These are phyloP conservation scores for Triticum timopheevii DNA, from an alignment of 176 grass and related monocot genomes.

Conservation along the genomic window DNA sequence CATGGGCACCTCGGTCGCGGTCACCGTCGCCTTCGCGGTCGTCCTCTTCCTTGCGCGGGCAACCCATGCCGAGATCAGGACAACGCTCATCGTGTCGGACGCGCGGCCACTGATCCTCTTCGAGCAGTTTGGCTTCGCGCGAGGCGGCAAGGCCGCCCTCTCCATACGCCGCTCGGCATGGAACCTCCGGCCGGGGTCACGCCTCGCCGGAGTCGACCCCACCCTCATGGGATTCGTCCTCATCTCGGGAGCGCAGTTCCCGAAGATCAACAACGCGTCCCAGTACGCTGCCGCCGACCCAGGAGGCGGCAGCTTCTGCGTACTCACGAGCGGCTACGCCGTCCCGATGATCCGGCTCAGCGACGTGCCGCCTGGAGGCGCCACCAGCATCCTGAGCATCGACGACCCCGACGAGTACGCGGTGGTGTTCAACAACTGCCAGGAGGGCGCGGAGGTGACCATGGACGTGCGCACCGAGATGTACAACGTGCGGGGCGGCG, in stretches of 20 bases:
- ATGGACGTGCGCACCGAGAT: constrained; percentile 70
- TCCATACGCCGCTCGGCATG: constrained; percentile 40
- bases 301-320: constrained; percentile 34
- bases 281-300: constrained; percentile 35
- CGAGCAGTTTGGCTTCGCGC: constrained; percentile 64
- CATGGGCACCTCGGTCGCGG: constrained; percentile 40
- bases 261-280: constrained; percentile 43
- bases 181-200: constrained; percentile 17
- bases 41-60: background rate
- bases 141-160: constrained; percentile 50
- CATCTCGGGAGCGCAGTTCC: constrained; percentile 39
- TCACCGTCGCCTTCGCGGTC: background rate
- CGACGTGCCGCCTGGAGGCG: constrained; percentile 39
- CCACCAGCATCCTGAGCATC: constrained; percentile 29
- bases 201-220: constrained; percentile 23
- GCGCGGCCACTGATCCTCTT: constrained; percentile 52
- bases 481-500: constrained; percentile 47
- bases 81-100: constrained; percentile 40
- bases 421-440: constrained; percentile 59
- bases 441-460: constrained; percentile 49
- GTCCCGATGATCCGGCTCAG: constrained; percentile 46
- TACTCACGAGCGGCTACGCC: constrained; percentile 49
- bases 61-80: constrained; percentile 48
- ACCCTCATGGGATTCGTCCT: constrained; percentile 64
- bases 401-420: constrained; percentile 53